Evolutionary conservation across 345 rosid species (phyloP).

Genomic region (Alliaria petiolata): DNA sequence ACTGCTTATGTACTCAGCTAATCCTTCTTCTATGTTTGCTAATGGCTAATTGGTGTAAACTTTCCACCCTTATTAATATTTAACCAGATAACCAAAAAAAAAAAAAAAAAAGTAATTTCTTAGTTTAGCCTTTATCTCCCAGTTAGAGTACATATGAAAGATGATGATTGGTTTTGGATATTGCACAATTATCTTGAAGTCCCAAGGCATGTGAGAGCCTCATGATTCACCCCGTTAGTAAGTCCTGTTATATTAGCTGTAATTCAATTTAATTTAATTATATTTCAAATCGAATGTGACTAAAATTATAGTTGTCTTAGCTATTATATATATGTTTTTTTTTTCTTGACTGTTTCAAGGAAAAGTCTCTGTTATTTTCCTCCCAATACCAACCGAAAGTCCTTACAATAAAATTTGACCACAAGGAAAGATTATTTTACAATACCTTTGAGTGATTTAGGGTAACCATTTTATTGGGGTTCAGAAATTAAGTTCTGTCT

Average conservation of each 20-base stretch:
- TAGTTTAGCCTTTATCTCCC: not conserved
- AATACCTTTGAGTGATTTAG: too few relatives aligned
- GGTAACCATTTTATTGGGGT: too few relatives aligned
- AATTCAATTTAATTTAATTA: not conserved
- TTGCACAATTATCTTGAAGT: not conserved
- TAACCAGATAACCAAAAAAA: too few relatives aligned
- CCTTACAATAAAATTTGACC: not conserved
- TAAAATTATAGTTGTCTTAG: not conserved
- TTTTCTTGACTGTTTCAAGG: not conserved
- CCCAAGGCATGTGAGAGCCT: not conserved
- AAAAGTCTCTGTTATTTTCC: not conserved
- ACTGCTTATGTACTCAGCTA: too few relatives aligned
- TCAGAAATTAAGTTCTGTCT: too few relatives aligned
- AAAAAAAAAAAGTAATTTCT: too few relatives aligned
- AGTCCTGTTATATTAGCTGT: not conserved
- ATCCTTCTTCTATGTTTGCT: too few relatives aligned
- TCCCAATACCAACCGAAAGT: too few relatives aligned
- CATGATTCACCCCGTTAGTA: constrained; percentile 2
- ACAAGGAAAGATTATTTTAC: too few relatives aligned
- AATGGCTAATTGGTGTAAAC: too few relatives aligned
- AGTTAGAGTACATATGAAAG: not conserved
- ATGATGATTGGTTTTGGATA: constrained; percentile 2
- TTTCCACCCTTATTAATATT: too few relatives aligned
- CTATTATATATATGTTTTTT: not conserved
- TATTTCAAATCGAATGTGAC: not conserved